Evolutionary conservation across 2,329 filamentous ascomycete species (phyloP).

Genomic region (Colletotrichum sp.): DNA sequence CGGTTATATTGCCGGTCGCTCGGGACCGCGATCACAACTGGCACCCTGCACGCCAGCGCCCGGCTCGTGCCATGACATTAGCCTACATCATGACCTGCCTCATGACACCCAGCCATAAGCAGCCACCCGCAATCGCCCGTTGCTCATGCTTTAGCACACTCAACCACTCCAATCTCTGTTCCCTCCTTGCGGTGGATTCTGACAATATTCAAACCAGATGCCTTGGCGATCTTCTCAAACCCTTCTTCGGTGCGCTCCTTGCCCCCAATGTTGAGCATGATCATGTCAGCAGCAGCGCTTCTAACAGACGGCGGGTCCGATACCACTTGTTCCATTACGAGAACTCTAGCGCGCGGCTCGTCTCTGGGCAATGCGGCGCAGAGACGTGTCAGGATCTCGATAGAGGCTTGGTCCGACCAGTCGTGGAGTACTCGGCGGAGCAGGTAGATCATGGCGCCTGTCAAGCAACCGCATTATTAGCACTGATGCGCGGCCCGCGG

Average conservation of each 20-base stretch:
- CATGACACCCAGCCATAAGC: background rate
- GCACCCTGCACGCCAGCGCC: background rate
- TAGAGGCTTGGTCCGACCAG: constrained; percentile 31
- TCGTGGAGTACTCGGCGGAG: constrained; percentile 40
- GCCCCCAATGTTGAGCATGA: constrained; percentile 5
- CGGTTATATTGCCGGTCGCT: background rate
- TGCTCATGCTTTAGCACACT: background rate
- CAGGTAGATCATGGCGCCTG: constrained; percentile 38
- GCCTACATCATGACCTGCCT: background rate
- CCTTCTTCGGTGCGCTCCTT: background rate
- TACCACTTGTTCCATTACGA: background rate
- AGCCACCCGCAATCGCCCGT: background rate
- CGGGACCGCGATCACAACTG: background rate
- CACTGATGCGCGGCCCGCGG: background rate
- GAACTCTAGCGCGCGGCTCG: background rate
- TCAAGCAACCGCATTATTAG: background rate
- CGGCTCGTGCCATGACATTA: background rate
- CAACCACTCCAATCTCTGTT: background rate
- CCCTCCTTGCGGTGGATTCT: background rate
- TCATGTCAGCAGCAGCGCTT: background rate
- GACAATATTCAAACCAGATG: background rate
- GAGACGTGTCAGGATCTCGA: constrained; percentile 32
- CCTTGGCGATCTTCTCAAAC: background rate
- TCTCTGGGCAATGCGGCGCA: constrained; percentile 26
- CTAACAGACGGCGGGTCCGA: background rate